A percentile compares a stretch with the other conserved stretches of the same genome.
phyloP scores from a whole-genome alignment of 768 basidiomycete genomes.

The Termitomyces sp. region DNA sequence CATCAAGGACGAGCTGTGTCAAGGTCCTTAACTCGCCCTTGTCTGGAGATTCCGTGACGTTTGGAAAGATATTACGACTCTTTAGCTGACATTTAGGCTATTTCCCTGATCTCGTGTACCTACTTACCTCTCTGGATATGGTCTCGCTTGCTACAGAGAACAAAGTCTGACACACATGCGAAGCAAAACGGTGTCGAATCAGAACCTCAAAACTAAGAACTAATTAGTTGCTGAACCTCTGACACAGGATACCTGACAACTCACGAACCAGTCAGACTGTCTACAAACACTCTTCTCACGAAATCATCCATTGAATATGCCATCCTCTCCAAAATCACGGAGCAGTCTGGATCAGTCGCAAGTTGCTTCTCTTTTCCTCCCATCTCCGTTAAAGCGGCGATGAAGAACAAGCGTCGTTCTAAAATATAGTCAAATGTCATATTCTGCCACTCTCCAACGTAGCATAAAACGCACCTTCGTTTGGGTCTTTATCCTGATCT shows the following conservation, averaged over 20 bases:
- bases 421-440: conserved; percentile 3
- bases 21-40: conserved; percentile 68
- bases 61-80: conserved; percentile 55
- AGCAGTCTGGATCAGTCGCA: conserved; percentile 93
- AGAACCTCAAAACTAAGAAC: conserved; percentile 59
- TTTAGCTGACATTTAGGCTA: conserved; percentile 22
- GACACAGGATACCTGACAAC: conserved; percentile 24
- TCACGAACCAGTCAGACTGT: conserved; percentile 86
- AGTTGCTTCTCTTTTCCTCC: conserved; percentile 84
- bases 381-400: conserved; percentile 84
- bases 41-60: conserved; percentile 43
- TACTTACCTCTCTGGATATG: conserved; percentile 62
- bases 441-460: neutral
- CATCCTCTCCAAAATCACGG: conserved; percentile 87
- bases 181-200: conserved; percentile 83
- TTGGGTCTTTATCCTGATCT: conserved; percentile 55
- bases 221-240: neutral
- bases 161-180: conserved; percentile 93
- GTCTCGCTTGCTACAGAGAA: conserved; percentile 66
- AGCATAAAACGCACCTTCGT: conserved; percentile 52
- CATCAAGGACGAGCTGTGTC: conserved; percentile 60
- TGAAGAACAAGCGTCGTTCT: conserved; percentile 78
- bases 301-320: conserved; percentile 94
- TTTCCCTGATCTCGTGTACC: neutral
- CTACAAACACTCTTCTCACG: conserved; percentile 86